Conservation (phyloP, 176 grass and related monocot species). For the Rhynchospora tenuis region DNA sequence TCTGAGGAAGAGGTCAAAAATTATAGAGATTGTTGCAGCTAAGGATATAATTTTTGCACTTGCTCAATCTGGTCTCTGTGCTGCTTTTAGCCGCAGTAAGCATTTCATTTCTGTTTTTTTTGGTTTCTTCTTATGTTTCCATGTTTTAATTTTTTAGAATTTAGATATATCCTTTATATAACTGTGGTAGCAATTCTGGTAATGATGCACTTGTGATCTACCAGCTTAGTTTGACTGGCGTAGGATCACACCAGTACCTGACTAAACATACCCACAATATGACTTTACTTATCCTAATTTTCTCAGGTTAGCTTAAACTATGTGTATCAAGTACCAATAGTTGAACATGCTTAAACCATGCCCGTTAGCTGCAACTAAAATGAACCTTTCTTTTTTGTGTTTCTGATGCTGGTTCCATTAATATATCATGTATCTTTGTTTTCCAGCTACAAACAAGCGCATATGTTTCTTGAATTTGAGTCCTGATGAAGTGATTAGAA, state of each 20-base stretch:
- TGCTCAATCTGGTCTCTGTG: conserved; percentile 89
- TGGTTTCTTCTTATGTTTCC: background rate
- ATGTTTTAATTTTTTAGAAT: background rate
- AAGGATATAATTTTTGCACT: conserved; percentile 98
- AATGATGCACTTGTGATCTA: background rate
- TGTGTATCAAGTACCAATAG: background rate
- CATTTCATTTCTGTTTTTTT: background rate
- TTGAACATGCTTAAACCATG: background rate
- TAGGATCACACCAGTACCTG: background rate
- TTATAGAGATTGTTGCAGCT: conserved; percentile 93
- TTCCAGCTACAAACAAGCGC: conserved; percentile 81
- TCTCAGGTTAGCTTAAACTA: background rate
- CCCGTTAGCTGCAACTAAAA: too few species aligned
- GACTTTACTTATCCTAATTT: too few species aligned
- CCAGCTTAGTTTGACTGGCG: background rate
- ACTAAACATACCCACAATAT: too few species aligned
- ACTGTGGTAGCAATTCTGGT: background rate
- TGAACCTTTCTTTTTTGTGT: background rate
- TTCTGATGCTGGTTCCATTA: background rate
- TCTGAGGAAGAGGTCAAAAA: conserved; percentile 91
- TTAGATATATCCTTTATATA: background rate
- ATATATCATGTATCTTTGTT: conserved; percentile 8
- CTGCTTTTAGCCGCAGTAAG: conserved; percentile 86
- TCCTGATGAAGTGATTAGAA: conserved; percentile 98
- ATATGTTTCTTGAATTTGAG: conserved; percentile 91